Conservation (phyloP, 163 green algal genomes). For the Chloromonas sp. region DNA sequence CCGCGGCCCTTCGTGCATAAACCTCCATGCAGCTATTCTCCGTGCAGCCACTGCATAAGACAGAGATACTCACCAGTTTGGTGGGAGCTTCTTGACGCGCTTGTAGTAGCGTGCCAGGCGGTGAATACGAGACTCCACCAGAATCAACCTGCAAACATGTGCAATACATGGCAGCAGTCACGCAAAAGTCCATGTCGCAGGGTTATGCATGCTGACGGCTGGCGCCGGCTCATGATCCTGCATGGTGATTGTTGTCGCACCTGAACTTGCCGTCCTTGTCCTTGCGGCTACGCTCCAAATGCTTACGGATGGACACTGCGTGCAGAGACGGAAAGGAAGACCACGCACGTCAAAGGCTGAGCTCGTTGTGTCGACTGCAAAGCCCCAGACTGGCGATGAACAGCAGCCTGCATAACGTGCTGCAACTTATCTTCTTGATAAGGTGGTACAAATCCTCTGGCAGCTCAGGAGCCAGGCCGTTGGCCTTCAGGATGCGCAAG, state of each 20-base stretch:
- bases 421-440: slow-evolving; percentile 90
- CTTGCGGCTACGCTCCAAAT: slow-evolving; percentile 95
- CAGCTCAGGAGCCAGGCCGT: slow-evolving; percentile 90
- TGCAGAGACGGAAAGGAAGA: slow-evolving; percentile 1
- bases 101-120: slow-evolving; percentile 99
- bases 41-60: background rate
- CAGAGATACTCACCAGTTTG: slow-evolving; percentile 63
- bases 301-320: slow-evolving; percentile 97
- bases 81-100: slow-evolving; percentile 84
- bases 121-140: slow-evolving; percentile 98
- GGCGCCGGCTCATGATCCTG: too few relatives aligned
- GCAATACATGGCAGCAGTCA: background rate
- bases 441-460: slow-evolving; percentile 98
- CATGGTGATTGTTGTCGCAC: background rate
- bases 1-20: background rate
- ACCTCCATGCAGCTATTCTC: background rate
- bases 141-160: slow-evolving; percentile 73
- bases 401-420: background rate
- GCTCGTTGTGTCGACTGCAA: too few relatives aligned
- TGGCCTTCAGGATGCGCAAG: slow-evolving; percentile 91
- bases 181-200: too few relatives aligned
- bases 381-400: too few relatives aligned
- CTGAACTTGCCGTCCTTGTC: slow-evolving; percentile 98
- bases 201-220: too few relatives aligned
- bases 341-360: background rate